These are phyloP conservation scores for Amaranthus cruentus DNA, from an alignment of 148 eudicot genomes.

Conservation along the genomic window DNA sequence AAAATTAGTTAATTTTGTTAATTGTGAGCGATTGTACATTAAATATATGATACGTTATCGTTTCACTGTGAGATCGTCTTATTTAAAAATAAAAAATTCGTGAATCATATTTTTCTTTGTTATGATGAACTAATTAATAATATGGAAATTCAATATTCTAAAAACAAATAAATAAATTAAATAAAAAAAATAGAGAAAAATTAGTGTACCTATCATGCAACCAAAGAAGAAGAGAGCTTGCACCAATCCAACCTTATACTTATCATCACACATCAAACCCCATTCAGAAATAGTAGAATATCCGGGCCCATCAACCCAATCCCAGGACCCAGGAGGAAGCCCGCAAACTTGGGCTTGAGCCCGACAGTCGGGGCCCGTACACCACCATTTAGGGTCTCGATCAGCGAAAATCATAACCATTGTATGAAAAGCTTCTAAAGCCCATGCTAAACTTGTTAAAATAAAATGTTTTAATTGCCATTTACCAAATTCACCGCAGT, in stretches of 20 bases:
- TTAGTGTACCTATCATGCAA: slow-evolving; percentile 66
- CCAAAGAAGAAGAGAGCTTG: slow-evolving; percentile 80
- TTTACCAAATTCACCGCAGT: slow-evolving; percentile 81
- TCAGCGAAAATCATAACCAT: slow-evolving; percentile 97
- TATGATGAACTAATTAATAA: too few relatives aligned
- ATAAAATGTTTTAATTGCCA: slow-evolving; percentile 80
- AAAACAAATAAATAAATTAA: background rate
- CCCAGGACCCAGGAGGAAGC: slow-evolving; percentile 57
- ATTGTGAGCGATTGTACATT: too few relatives aligned
- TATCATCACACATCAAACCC: slow-evolving; percentile 61
- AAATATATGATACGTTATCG: too few relatives aligned
- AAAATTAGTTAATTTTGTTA: too few relatives aligned
- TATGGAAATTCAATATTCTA: too few relatives aligned
- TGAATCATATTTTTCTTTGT: too few relatives aligned
- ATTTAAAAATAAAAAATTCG: too few relatives aligned
- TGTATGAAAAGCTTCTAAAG: slow-evolving; percentile 84
- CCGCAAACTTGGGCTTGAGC: slow-evolving; percentile 32
- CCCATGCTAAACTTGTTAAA: slow-evolving; percentile 80
- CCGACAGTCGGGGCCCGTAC: slow-evolving; percentile 30
- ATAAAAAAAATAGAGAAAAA: background rate
- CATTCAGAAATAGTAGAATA: slow-evolving; percentile 70
- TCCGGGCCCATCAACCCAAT: slow-evolving; percentile 48
- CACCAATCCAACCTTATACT: slow-evolving; percentile 79
- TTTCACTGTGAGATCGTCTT: too few relatives aligned
- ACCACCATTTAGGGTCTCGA: slow-evolving; percentile 74